Conservation (phyloP, 352 stramenopile genomes). For the Phytophthora gonapodyides region DNA sequence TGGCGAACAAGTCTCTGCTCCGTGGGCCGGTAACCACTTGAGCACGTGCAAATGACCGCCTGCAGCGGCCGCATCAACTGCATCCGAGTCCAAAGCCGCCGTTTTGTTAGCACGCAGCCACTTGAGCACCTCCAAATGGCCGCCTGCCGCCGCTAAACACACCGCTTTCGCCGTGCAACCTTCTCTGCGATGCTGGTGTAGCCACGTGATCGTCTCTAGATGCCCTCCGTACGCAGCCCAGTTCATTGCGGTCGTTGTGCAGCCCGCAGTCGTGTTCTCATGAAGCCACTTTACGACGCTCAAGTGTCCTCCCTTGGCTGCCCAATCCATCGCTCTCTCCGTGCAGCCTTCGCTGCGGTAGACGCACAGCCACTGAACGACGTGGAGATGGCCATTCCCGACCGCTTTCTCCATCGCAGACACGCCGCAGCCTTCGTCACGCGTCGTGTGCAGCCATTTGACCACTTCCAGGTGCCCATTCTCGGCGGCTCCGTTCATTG, state of each 20-base stretch:
- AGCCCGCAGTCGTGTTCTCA: constrained; percentile 21
- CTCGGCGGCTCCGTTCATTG: constrained; percentile 31
- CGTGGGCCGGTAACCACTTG: constrained; percentile 21
- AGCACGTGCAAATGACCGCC: constrained; percentile 17
- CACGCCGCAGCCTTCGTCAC: constrained; percentile 22
- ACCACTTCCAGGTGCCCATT: constrained; percentile 21
- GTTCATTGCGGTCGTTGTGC: constrained; percentile 26
- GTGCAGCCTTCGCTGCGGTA: constrained; percentile 30
- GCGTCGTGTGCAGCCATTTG: constrained; percentile 23
- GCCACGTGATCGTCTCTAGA: constrained; percentile 22
- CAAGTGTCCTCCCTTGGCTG: constrained; percentile 27
- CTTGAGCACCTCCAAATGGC: constrained; percentile 25
- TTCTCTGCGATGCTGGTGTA: constrained; percentile 22
- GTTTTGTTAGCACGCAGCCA: constrained; percentile 21
- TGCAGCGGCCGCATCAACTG: constrained; percentile 22
- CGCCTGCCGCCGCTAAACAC: constrained; percentile 18
- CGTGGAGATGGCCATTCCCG: constrained; percentile 30
- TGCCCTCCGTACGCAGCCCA: constrained; percentile 27
- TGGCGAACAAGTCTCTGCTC: constrained; percentile 9
- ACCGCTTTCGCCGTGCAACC: constrained; percentile 14
- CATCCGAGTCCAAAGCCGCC: constrained; percentile 3
- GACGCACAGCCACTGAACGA: constrained; percentile 25
- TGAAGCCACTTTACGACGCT: constrained; percentile 32
- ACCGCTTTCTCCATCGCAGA: constrained; percentile 32
- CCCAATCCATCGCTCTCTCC: constrained; percentile 32